Evolutionary conservation across 768 basidiomycete species (phyloP).

Genomic region (Crucibulum laeve): DNA sequence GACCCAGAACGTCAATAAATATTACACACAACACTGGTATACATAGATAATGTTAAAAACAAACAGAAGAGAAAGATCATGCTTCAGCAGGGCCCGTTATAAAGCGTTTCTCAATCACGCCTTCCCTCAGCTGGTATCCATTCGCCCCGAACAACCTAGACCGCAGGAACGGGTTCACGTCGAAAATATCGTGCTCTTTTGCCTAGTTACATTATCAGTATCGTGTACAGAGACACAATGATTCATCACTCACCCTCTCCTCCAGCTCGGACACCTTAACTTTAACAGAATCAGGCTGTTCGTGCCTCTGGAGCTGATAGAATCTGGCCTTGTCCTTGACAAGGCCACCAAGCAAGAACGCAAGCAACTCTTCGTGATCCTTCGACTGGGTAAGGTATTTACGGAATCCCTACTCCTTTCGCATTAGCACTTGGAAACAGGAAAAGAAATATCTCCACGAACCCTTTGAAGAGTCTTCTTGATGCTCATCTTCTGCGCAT

Average conservation of each 20-base stretch:
- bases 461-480: conserved; percentile 97
- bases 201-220: conserved; percentile 45
- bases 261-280: conserved; percentile 83
- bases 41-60: conserved; percentile 15
- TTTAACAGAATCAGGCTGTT: conserved; percentile 72
- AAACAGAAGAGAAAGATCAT: conserved; percentile 10
- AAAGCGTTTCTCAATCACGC: conserved; percentile 74
- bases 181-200: conserved; percentile 96
- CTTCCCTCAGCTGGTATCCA: conserved; percentile 74
- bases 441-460: conserved; percentile 19
- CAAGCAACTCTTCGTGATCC: conserved; percentile 92
- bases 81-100: conserved; percentile 26
- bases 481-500: conserved; percentile 95
- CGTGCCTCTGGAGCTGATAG: conserved; percentile 70
- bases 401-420: conserved; percentile 71
- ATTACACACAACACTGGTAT: no score
- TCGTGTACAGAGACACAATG: background rate
- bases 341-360: conserved; percentile 91
- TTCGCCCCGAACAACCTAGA: conserved; percentile 85
- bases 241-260: conserved; percentile 58
- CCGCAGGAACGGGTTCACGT: conserved; percentile 78
- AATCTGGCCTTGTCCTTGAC: conserved; percentile 90
- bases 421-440: background rate
- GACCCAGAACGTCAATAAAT: no score
- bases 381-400: conserved; percentile 96